These are phyloP conservation scores for Eragrostis curvula DNA, from an alignment of 176 grass and related monocot genomes.

Conservation along the genomic window DNA sequence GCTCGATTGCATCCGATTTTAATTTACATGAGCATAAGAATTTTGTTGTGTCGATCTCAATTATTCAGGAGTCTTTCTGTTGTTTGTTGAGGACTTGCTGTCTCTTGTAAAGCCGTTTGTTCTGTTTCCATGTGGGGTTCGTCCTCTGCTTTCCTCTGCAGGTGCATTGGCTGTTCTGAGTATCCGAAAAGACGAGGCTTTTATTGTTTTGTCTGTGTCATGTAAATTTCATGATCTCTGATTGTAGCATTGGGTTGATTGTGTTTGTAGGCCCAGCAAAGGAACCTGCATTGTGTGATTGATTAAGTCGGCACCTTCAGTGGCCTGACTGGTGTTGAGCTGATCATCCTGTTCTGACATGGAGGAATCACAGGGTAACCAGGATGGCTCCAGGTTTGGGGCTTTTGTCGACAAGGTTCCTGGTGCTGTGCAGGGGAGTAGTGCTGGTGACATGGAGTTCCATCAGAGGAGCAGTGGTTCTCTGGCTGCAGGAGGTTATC, in stretches of 20 bases:
- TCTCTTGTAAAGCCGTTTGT: slow-evolving; percentile 35
- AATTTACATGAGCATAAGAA: background rate
- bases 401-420: slow-evolving; percentile 25
- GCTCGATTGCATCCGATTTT: background rate
- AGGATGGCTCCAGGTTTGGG: slow-evolving; percentile 38
- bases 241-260: slow-evolving; percentile 21
- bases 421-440: slow-evolving; percentile 7
- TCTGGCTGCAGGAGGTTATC: background rate
- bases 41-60: background rate
- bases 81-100: slow-evolving; percentile 35
- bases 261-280: slow-evolving; percentile 37
- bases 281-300: slow-evolving; percentile 53
- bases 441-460: slow-evolving; percentile 17
- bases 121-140: slow-evolving; percentile 39
- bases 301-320: background rate
- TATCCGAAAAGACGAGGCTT: background rate
- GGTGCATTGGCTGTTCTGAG: slow-evolving; percentile 14
- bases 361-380: slow-evolving; percentile 33
- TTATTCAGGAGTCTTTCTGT: slow-evolving; percentile 14
- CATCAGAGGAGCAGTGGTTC: slow-evolving; percentile 3
- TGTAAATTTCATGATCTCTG: slow-evolving; percentile 13
- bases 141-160: slow-evolving; percentile 22
- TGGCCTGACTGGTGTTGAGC: background rate
- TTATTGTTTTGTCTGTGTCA: slow-evolving; percentile 20
- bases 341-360: slow-evolving; percentile 32